Conservation (phyloP, 2,329 filamentous ascomycete species). For the Tolypocladium ovalisporum region DNA sequence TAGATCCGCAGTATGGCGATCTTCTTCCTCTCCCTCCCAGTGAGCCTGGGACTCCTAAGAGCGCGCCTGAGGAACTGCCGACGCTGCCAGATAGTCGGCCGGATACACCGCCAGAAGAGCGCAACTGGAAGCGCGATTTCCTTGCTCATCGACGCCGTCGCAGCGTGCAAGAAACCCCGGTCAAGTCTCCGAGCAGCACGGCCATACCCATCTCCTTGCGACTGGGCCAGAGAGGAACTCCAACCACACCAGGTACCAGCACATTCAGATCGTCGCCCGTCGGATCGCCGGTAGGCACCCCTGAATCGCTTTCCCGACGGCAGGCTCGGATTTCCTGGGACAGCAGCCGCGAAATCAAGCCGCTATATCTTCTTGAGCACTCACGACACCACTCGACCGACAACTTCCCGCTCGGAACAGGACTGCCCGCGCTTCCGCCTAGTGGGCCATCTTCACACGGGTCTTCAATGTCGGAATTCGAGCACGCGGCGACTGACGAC, state of each 20-base stretch:
- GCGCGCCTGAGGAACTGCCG: constrained; percentile 31
- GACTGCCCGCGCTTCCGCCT: constrained; percentile 39
- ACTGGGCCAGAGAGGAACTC: constrained; percentile 34
- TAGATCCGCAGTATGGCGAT: constrained; percentile 56
- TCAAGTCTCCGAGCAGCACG: constrained; percentile 43
- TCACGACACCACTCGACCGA: constrained; percentile 27
- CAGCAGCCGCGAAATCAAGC: constrained; percentile 60
- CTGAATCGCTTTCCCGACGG: constrained; percentile 25
- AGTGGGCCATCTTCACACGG: constrained; percentile 25
- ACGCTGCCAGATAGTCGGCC: constrained; percentile 50
- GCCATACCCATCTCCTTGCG: constrained; percentile 47
- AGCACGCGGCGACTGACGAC: constrained; percentile 14
- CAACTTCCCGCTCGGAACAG: constrained; percentile 16
- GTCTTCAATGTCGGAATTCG: constrained; percentile 21
- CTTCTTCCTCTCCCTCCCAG: constrained; percentile 54
- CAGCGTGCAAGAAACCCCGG: constrained; percentile 34
- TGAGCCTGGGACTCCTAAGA: constrained; percentile 37
- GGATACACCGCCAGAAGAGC: constrained; percentile 41
- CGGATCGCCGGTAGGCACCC: constrained; percentile 18
- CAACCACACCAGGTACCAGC: constrained; percentile 26
- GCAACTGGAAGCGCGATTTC: constrained; percentile 26
- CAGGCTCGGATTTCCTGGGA: constrained; percentile 48
- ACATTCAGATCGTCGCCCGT: constrained; percentile 27
- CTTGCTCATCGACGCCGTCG: constrained; percentile 35
- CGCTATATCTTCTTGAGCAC: constrained; percentile 70